Percentiles rank a stretch among this genome's conserved stretches.
These are phyloP conservation scores for Acidiella bohemica DNA, from an alignment of 495 filamentous ascomycete genomes.

Conservation along the genomic window DNA sequence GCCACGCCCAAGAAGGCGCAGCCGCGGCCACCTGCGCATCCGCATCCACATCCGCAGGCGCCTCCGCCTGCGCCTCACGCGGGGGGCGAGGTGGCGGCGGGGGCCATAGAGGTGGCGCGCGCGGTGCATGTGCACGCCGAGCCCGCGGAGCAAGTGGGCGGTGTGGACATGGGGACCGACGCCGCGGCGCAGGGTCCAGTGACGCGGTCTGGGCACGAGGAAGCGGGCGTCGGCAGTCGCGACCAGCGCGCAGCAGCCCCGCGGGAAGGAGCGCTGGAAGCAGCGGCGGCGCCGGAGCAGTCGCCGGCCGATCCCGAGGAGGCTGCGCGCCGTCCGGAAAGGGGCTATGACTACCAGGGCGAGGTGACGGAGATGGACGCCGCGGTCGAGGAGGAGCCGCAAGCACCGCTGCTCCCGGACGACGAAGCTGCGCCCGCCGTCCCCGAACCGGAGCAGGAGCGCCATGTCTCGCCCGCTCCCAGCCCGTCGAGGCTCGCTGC, in stretches of 20 bases:
- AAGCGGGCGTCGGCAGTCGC: neutral
- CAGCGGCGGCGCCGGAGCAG: neutral
- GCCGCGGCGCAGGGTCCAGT: neutral
- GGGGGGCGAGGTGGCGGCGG: neutral
- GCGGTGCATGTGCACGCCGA: neutral
- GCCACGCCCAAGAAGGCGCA: slow-evolving; percentile 10
- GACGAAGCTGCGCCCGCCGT: slow-evolving; percentile 11
- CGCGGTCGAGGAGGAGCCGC: slow-evolving; percentile 13
- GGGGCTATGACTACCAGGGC: slow-evolving; percentile 20
- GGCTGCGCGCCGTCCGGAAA: slow-evolving; percentile 1
- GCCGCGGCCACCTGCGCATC: neutral
- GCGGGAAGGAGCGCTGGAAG: slow-evolving; percentile 2
- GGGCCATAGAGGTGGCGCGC: neutral
- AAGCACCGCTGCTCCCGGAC: slow-evolving; percentile 16
- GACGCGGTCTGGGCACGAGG: slow-evolving; percentile 6
- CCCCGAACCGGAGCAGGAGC: neutral
- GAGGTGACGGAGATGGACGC: slow-evolving; percentile 16
- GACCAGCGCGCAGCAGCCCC: slow-evolving; percentile 8
- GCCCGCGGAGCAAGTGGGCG: neutral
- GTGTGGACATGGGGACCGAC: neutral
- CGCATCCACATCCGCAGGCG: neutral
- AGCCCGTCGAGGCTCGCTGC: neutral
- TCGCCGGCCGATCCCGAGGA: neutral
- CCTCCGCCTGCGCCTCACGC: neutral
- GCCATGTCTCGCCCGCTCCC: neutral